These are phyloP conservation scores for Pichia sp. DNA, from an alignment of 1,139 yeast species.

Conservation along the genomic window DNA sequence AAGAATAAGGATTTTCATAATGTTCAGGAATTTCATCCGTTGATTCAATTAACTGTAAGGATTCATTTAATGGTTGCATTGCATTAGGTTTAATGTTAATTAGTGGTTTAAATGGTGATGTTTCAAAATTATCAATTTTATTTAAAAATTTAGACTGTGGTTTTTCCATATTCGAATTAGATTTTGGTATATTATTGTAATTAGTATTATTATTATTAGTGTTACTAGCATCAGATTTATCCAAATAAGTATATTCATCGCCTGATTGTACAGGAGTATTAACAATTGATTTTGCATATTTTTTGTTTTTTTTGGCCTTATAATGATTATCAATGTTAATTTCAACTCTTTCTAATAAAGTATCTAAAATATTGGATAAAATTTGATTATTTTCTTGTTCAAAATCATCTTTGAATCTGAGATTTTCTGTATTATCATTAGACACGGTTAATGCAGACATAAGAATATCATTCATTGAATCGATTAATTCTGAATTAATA, in stretches of 20 bases:
- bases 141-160: conserved; percentile 64
- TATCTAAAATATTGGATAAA: conserved; percentile 59
- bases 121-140: conserved; percentile 60
- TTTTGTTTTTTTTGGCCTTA: conserved; percentile 16
- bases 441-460: conserved; percentile 34
- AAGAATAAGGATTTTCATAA: conserved; percentile 74
- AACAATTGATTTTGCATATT: background rate
- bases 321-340: conserved; percentile 48
- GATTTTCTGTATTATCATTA: conserved; percentile 9
- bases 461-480: conserved; percentile 47
- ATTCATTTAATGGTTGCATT: conserved; percentile 46
- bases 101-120: conserved; percentile 70
- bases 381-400: conserved; percentile 54
- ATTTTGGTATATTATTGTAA: conserved; percentile 21
- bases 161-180: conserved; percentile 42
- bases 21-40: conserved; percentile 48
- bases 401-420: conserved; percentile 33
- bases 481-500: conserved; percentile 7
- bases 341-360: conserved; percentile 69
- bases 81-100: conserved; percentile 68
- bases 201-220: conserved; percentile 8
- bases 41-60: conserved; percentile 37
- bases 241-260: conserved; percentile 41
- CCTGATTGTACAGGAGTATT: conserved; percentile 10
- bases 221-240: conserved; percentile 33